These are phyloP conservation scores for Imleria badia DNA, from an alignment of 768 basidiomycete genomes.

Conservation along the genomic window DNA sequence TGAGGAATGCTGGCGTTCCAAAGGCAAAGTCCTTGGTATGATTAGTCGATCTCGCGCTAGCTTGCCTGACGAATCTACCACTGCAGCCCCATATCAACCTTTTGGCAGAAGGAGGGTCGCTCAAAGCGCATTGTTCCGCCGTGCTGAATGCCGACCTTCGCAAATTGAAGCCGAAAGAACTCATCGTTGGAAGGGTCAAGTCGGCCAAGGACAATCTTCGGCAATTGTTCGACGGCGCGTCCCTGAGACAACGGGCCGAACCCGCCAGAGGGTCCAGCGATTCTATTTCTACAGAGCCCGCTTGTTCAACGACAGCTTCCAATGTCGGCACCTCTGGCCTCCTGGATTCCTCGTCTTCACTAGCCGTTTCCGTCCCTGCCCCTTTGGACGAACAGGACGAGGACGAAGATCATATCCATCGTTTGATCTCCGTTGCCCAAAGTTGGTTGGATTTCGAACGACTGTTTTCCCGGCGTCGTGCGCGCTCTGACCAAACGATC, in stretches of 20 bases:
- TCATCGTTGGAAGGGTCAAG: slow-evolving; percentile 9
- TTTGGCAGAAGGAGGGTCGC: not conserved
- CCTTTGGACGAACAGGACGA: not conserved
- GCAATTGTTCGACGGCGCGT: not conserved
- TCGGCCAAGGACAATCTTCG: slow-evolving; percentile 8
- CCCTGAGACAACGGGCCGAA: not conserved
- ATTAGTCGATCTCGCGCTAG: not conserved
- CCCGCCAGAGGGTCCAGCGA: not conserved
- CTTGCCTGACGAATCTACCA: not conserved
- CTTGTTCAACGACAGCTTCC: not conserved
- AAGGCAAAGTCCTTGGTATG: slow-evolving; percentile 11
- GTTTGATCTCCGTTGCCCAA: not conserved
- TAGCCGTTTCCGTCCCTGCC: not conserved
- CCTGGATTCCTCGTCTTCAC: not conserved
- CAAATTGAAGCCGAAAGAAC: not conserved
- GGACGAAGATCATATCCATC: not conserved
- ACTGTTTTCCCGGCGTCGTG: not conserved
- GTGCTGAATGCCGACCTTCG: slow-evolving; percentile 3
- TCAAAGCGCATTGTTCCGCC: slow-evolving; percentile 1
- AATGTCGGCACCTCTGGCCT: not conserved
- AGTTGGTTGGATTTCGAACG: slow-evolving; percentile 9
- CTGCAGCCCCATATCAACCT: slow-evolving; percentile 8
- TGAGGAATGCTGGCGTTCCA: slow-evolving; percentile 8
- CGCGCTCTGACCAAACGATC: not conserved
- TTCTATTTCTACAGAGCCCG: not conserved